phyloP scores from a whole-genome alignment of 2,329 filamentous ascomycete genomes.

The Sporothrix euskadiensis region DNA sequence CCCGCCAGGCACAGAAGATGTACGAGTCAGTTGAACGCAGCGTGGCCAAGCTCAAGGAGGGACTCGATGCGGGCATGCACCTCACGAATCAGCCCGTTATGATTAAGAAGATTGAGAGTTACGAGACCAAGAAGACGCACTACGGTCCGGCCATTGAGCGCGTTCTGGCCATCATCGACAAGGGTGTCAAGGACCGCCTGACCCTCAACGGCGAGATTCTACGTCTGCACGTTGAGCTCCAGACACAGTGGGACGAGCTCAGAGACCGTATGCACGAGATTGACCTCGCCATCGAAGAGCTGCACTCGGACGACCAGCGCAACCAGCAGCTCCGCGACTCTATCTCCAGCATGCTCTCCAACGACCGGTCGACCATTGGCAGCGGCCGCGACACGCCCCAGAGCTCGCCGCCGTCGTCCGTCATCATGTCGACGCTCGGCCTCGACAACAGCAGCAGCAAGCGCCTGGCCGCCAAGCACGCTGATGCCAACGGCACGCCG shows the following conservation, averaged over 20 bases:
- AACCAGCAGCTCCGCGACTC: constrained; percentile 85
- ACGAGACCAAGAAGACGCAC: constrained; percentile 91
- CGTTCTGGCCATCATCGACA: constrained; percentile 88
- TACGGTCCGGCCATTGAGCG: constrained; percentile 92
- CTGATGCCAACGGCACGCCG: constrained; percentile 42
- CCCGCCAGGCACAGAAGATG: constrained; percentile 92
- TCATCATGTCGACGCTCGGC: constrained; percentile 60
- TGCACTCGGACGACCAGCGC: constrained; percentile 57
- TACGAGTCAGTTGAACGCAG: constrained; percentile 91
- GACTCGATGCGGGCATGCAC: constrained; percentile 72
- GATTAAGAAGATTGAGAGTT: constrained; percentile 84
- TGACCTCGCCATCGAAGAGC: constrained; percentile 72
- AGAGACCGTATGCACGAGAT: constrained; percentile 76
- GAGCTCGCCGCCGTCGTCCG: constrained; percentile 64
- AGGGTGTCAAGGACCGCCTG: constrained; percentile 90
- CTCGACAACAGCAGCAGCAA: constrained; percentile 44
- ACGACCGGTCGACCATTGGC: constrained; percentile 69
- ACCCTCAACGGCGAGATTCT: constrained; percentile 96
- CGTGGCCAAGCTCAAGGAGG: constrained; percentile 76
- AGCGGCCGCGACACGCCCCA: constrained; percentile 71
- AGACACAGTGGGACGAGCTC: constrained; percentile 74
- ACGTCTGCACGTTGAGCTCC: constrained; percentile 80
- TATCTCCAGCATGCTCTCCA: constrained; percentile 86
- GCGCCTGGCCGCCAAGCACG: constrained; percentile 38
- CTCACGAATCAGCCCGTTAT: constrained; percentile 69